A percentile compares a stretch with the other conserved stretches of the same genome.
These are phyloP conservation scores for Ciborinia camelliae DNA, from an alignment of 2,329 filamentous ascomycete genomes.

Conservation along the genomic window DNA sequence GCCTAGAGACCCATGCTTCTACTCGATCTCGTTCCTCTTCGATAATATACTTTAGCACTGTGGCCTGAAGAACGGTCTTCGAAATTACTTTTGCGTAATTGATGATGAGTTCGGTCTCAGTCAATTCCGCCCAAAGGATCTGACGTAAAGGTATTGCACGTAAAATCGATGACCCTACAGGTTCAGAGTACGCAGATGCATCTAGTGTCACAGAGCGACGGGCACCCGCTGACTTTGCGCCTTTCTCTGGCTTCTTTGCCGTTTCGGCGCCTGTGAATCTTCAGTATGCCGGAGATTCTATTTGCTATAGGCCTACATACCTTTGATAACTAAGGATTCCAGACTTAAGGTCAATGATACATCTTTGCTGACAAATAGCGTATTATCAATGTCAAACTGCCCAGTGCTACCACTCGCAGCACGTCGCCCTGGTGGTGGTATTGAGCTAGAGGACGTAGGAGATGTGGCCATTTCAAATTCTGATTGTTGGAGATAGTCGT, in stretches of 20 bases:
- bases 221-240: not conserved
- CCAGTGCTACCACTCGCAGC: not conserved
- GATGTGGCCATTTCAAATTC: slow-evolving; percentile 5
- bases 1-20: slow-evolving; percentile 54
- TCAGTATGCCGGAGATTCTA: not conserved
- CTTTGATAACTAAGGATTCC: slow-evolving; percentile 11
- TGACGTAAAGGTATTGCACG: slow-evolving; percentile 19
- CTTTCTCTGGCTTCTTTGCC: not conserved
- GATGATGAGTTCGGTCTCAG: slow-evolving; percentile 17
- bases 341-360: slow-evolving; percentile 11
- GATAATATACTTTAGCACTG: slow-evolving; percentile 43
- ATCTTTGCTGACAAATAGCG: slow-evolving; percentile 13
- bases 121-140: slow-evolving; percentile 19
- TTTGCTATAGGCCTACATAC: not conserved
- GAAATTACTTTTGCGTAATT: slow-evolving; percentile 18
- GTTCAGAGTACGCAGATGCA: slow-evolving; percentile 15
- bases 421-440: not conserved
- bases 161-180: not conserved
- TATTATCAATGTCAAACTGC: slow-evolving; percentile 4
- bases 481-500: not conserved
- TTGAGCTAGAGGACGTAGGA: not conserved
- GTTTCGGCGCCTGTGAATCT: slow-evolving; percentile 3
- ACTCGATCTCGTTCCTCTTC: slow-evolving; percentile 36
- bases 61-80: slow-evolving; percentile 19
- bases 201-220: slow-evolving; percentile 18